Evolutionary conservation across 768 basidiomycete species (phyloP), one percentile per base, ranked within the genome.

Genomic region (Boletus tomentosulus): DNA sequence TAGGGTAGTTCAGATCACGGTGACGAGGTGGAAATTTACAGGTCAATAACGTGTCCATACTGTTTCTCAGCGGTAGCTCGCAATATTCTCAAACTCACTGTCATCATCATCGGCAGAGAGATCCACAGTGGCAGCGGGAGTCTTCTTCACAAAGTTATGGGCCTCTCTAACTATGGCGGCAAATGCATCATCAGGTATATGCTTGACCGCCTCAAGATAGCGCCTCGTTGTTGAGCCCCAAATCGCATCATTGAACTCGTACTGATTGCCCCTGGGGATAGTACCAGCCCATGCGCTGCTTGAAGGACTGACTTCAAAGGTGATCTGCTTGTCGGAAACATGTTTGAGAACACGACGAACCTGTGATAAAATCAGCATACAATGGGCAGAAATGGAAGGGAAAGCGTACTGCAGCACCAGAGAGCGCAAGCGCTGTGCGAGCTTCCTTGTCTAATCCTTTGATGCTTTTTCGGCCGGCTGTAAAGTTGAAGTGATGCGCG

Each of bases 401-500:
- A 33, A 19, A 42, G 22, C 13, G 4, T 25, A 42, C 33, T 25
- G 35, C 31, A 34, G 19, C 10, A 50, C 38, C 38, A 38, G 38
- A 12, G 2, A 53, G n/a, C 1, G 45, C 45, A 39, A 53, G 51
- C 22, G 38, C 51, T 24, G 30, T n/a, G 33, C 10, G 34, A 33
- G 45, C 19, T 3, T 46, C 51, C 4, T 37, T n/a, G n/a, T 46
- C 44, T 12, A 52, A 15, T 25, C 4, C 34, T 3, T 34, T 12
- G 28, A 46, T 33, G n/a, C n/a, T 42, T 5, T n/a, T 42, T 52
- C 13, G 37, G 35, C 35, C 45, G 5, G 31, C 11, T 2, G 43
- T 46, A 12, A 30, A 52, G 27, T 52, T 52, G 44, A 52, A 52
- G n/a, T 52, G 45, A 15, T 52, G 51, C 1, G 45, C 51, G 33